These are phyloP conservation scores for Acer negundo DNA, from an alignment of 345 rosid genomes.

Conservation along the genomic window DNA sequence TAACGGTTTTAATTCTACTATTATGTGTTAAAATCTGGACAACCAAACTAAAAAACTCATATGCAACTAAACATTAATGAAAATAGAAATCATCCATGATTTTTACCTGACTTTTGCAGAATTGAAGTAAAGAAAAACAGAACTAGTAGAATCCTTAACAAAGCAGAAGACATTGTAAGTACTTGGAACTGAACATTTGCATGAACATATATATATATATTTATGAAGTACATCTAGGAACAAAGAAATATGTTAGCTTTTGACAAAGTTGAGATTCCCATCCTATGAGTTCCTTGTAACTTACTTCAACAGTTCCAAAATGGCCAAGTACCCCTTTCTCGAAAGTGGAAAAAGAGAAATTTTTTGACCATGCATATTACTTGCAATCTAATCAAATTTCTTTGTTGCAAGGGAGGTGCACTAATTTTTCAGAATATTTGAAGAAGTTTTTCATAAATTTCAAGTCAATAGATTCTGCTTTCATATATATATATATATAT, in stretches of 20 bases:
- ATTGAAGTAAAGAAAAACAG: conserved; percentile 19
- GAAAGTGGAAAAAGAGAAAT: background rate
- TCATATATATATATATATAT: no score
- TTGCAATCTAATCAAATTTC: no score
- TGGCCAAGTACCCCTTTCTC: background rate
- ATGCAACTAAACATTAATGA: background rate
- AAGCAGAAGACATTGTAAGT: conserved; percentile 26
- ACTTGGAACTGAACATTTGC: background rate
- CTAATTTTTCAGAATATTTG: no score
- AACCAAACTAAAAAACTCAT: background rate
- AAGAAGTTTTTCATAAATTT: no score
- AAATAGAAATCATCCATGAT: background rate
- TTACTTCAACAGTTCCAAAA: conserved; percentile 17
- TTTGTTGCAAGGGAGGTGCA: no score
- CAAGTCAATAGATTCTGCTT: no score
- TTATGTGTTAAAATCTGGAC: background rate
- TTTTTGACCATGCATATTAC: background rate
- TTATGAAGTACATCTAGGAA: background rate
- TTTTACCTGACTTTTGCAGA: conserved; percentile 34
- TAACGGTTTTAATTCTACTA: no score
- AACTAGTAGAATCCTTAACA: conserved; percentile 16
- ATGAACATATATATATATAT: background rate
- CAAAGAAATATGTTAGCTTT: conserved; percentile 27
- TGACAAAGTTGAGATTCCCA: conserved; percentile 34
- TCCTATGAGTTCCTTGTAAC: conserved; percentile 29